Evolutionary conservation across 2,329 filamentous ascomycete genomes (phyloP).

Genomic region (Zasmidium angulare): DNA sequence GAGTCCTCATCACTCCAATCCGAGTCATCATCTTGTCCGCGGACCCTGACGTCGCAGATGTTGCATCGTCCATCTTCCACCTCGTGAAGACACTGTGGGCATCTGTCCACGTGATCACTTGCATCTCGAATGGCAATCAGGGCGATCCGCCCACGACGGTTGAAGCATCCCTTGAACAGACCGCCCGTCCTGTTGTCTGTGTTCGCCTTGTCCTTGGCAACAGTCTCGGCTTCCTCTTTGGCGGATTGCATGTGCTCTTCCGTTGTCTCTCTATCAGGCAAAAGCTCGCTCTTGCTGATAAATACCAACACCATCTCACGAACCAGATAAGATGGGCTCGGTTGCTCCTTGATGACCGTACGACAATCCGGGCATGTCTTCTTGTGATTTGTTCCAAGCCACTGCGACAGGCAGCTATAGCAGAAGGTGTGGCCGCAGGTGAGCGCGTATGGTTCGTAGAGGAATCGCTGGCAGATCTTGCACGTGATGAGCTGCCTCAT

Average conservation of each 20-base stretch:
- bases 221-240: conserved; percentile 58
- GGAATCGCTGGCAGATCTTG: conserved; percentile 66
- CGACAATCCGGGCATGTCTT: conserved; percentile 71
- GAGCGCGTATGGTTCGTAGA: conserved; percentile 70
- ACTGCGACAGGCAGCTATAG: conserved; percentile 51
- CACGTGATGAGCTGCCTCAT: conserved; percentile 63
- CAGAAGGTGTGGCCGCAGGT: conserved; percentile 71
- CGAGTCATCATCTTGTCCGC: conserved; percentile 47
- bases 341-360: conserved; percentile 56
- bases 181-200: conserved; percentile 52
- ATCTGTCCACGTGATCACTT: conserved; percentile 62
- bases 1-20: conserved; percentile 32
- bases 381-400: conserved; percentile 60
- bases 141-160: conserved; percentile 27
- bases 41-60: conserved; percentile 54
- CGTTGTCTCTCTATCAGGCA: conserved; percentile 63
- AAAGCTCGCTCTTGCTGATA: conserved; percentile 58
- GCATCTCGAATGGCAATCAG: conserved; percentile 52
- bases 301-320: conserved; percentile 66
- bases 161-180: conserved; percentile 64
- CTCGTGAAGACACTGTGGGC: conserved; percentile 63
- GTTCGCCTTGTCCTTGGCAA: conserved; percentile 61
- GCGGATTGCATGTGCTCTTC: conserved; percentile 60
- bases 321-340: conserved; percentile 65
- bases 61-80: conserved; percentile 60